Percentiles rank a stretch among this genome's conserved stretches.
These are phyloP conservation scores for Ceratocystis eucalypticola DNA, from an alignment of 2,329 filamentous ascomycete species.

Conservation along the genomic window DNA sequence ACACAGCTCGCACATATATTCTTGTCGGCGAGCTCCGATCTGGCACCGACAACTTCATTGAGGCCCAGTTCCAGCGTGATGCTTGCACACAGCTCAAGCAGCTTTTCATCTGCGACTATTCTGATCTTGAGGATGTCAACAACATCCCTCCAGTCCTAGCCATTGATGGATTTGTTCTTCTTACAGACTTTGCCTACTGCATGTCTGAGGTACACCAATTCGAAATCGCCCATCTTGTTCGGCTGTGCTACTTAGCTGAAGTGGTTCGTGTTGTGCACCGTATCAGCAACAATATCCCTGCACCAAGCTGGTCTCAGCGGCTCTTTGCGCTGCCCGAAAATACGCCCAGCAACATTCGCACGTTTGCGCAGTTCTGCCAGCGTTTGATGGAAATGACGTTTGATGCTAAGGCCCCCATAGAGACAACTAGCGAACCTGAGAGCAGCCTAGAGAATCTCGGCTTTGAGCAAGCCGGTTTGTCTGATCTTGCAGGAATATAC, in stretches of 20 bases:
- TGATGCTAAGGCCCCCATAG: slow-evolving; percentile 12
- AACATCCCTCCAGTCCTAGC: slow-evolving; percentile 45
- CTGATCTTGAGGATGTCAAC: slow-evolving; percentile 30
- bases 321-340: slow-evolving; percentile 29
- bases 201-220: slow-evolving; percentile 53
- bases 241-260: slow-evolving; percentile 81
- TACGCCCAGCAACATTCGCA: slow-evolving; percentile 34
- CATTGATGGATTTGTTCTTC: slow-evolving; percentile 63
- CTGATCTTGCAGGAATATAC: slow-evolving; percentile 42
- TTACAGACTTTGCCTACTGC: slow-evolving; percentile 64
- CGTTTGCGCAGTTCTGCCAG: slow-evolving; percentile 40
- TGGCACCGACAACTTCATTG: background rate
- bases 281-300: slow-evolving; percentile 41
- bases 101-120: slow-evolving; percentile 17
- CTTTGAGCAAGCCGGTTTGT: slow-evolving; percentile 42
- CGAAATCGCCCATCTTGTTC: slow-evolving; percentile 66
- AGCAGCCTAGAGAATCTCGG: slow-evolving; percentile 28
- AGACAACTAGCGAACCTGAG: slow-evolving; percentile 5
- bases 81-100: slow-evolving; percentile 16
- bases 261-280: slow-evolving; percentile 66
- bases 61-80: slow-evolving; percentile 22
- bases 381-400: slow-evolving; percentile 23
- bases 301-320: slow-evolving; percentile 37
- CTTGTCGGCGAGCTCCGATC: slow-evolving; percentile 57
- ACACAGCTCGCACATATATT: slow-evolving; percentile 77